Evolutionary conservation across 805 yeast species (phyloP).

Genomic region (Candida odintsovae): DNA sequence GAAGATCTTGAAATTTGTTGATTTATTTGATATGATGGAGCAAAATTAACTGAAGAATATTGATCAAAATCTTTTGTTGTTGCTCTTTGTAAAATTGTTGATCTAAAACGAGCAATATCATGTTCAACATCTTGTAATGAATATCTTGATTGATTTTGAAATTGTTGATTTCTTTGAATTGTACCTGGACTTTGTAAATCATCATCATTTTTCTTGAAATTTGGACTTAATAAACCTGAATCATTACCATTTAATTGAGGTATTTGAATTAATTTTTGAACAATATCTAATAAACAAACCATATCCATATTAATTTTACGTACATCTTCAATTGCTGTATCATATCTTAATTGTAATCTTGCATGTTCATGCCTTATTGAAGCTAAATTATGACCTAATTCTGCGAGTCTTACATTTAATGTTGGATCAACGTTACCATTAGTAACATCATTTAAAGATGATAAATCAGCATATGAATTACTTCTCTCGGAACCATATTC

Average conservation of each 20-base stretch:
- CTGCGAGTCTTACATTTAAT: constrained; percentile 26
- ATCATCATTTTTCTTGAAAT: constrained; percentile 7
- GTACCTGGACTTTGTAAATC: constrained; percentile 19
- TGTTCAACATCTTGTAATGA: constrained; percentile 15
- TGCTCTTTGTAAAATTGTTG: constrained; percentile 23
- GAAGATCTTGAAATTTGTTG: constrained; percentile 13
- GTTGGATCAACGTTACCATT: constrained; percentile 15
- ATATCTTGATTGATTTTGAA: background rate
- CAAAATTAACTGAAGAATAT: constrained; percentile 15
- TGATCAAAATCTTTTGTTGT: constrained; percentile 22
- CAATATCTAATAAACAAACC: constrained; percentile 43
- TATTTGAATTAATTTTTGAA: constrained; percentile 26
- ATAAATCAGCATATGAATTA: constrained; percentile 13
- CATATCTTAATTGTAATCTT: constrained; percentile 39
- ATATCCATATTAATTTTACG: constrained; percentile 47
- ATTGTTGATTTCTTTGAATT: constrained; percentile 5
- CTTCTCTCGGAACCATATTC: constrained; percentile 18
- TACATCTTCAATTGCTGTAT: constrained; percentile 41
- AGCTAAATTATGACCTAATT: constrained; percentile 33
- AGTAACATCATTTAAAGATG: constrained; percentile 3
- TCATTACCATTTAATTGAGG: constrained; percentile 8
- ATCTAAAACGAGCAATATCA: constrained; percentile 21
- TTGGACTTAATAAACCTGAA: constrained; percentile 8
- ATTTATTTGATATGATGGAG: constrained; percentile 21
- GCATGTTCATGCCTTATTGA: constrained; percentile 37